Evolutionary conservation across 2,329 filamentous ascomycete species (phyloP), one percentile per base, ranked within the genome.

Genomic region (Aspergillus flavus): DNA sequence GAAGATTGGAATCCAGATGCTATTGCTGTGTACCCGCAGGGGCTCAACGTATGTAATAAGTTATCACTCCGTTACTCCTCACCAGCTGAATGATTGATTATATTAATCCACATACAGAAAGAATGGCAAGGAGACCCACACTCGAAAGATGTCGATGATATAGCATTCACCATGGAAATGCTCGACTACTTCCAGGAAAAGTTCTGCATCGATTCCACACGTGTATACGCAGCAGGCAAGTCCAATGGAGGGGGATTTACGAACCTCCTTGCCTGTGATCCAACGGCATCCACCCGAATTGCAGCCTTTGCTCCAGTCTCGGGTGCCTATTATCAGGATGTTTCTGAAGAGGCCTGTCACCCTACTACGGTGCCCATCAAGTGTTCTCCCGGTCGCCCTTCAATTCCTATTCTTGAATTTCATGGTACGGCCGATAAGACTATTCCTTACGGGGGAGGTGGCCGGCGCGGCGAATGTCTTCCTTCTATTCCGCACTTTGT

Each of bases 201-300:
- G 4, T 82, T 81, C 69, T 85, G 83, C 70, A 76, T 85, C 64
- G 80, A 85, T 63, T 64, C 72, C 1, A 67, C 69, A 5, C 78
- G 77, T 10, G 73, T 85, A 50, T 85, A 83, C 64, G 78, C 78
- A 14, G 77, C 78, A 1, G 83, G 82, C 53, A 86, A 87, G 67
- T 86, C 79, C 67, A 86, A 87, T 55, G 85, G 84, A 6, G 86
- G 83, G 2, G 85, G 81, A 12, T 82, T 83, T 28, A 80, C 80
- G 3, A 79, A 79, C 26, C 68, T 79, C 1, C 77, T 85, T 6
- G 83, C 84, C 4, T 86, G 83, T 71, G 75, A 82, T 36, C 68
- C 78, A 3, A 72, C 73, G 10, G 75, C 79, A 4, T 80, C 80
- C 5, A 69, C 69, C 5, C 74, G 73, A 6, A 81, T 86, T 58